Base-by-base conservation (phyloP, 176 grass and related monocot species). In the Oropetium thomaeum region DNA sequence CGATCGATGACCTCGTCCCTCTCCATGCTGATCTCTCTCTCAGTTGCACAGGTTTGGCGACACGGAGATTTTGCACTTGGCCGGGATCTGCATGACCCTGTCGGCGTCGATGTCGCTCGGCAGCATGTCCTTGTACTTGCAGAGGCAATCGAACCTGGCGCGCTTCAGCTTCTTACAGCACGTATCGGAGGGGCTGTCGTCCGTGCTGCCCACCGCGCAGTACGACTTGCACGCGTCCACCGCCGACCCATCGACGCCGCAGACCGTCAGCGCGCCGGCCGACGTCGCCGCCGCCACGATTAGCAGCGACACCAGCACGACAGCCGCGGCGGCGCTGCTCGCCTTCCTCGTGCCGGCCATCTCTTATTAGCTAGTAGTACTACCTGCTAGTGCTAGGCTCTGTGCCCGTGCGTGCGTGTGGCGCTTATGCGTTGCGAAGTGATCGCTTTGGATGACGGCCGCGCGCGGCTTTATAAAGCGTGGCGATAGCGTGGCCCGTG, bases 31-130 rank as follows among this genome's bases (percentile, higher is more conserved):
- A n/a, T n/a, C n/a, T n/a, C n/a, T n/a, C n/a, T 4, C 2, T 7
- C 14, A 30, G 58, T 31, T 41, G 12, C n/a, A 20, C 0, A 2
- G 27, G 26, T 15, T 1, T 1, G 61, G 52, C 27, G 61, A n/a
- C 25, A 17, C 9, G 2, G 47, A 0, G 45, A 84, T 35, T 69
- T 15, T 41, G 77, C 87, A 82, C 73, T 71, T 87, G 77, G n/a
- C n/a, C 8, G 85, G 84, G 72, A 91, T 82, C 61, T 35, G 4
- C 84, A 84, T 84, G 67, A 79, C 77, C 28, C 73, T 77, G n/a
- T 17, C 4, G 32, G 19, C 5, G 66, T 87, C 60, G 77, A 91
- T 84, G 69, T 71, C 16, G 10, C 1, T 0, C 1, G 29, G 8
- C 53, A 62, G 69, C 9, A 0, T 4, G 61, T 2, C 16, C 77